A percentile compares a stretch with the other conserved stretches of the same genome.
These are phyloP conservation scores for Populus davidiana DNA, from an alignment of 345 rosid species.

Conservation along the genomic window DNA sequence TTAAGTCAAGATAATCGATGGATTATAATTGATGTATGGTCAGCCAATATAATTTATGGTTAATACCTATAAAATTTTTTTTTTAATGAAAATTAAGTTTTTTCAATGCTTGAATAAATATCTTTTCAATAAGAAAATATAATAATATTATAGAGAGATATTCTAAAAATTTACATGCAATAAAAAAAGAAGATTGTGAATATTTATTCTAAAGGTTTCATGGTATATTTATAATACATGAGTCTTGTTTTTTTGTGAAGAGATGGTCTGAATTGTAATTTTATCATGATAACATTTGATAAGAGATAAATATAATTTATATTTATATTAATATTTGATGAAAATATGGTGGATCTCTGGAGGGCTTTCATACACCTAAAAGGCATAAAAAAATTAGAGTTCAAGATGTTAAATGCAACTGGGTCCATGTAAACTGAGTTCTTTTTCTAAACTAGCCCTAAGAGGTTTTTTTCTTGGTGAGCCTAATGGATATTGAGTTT, in stretches of 20 bases:
- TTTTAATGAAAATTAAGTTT: fast-evolving
- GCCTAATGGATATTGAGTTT: too few species aligned
- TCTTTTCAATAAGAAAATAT: too few species aligned
- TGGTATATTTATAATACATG: too few species aligned
- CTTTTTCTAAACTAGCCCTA: fast-evolving
- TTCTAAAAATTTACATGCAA: fast-evolving
- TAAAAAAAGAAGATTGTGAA: too few species aligned
- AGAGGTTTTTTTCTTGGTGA: too few species aligned
- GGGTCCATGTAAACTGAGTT: fast-evolving
- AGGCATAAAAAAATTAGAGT: fast-evolving
- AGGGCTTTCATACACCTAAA: fast-evolving
- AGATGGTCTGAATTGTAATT: fast-evolving
- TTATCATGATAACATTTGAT: too few species aligned
- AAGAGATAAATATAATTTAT: fast-evolving
- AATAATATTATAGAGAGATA: too few species aligned
- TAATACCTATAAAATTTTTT: too few species aligned
- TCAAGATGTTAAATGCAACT: too few species aligned
- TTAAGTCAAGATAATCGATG: fast-evolving
- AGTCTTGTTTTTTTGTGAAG: fast-evolving
- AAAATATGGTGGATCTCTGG: fast-evolving
- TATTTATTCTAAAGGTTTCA: fast-evolving
- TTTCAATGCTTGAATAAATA: too few species aligned
- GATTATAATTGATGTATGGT: fast-evolving
- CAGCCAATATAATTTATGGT: fast-evolving
- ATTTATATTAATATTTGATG: too few species aligned